Conservation (phyloP, 495 filamentous ascomycete species). For the Neurospora cerealis region DNA sequence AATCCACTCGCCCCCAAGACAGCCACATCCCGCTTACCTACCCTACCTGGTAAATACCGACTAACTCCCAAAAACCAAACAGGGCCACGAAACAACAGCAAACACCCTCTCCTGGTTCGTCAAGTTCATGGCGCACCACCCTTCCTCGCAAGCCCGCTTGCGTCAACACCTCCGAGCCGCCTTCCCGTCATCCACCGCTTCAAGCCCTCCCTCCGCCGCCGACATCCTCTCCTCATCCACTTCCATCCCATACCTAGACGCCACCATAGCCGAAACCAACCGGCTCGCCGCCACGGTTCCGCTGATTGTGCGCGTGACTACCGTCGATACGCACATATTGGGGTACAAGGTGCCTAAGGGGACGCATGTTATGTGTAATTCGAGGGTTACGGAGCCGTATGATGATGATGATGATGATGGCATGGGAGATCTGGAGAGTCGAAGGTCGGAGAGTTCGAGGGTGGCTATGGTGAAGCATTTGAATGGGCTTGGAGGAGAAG, state of each 20-base stretch:
- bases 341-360: slow-evolving; percentile 28
- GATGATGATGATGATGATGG: not conserved
- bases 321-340: slow-evolving; percentile 23
- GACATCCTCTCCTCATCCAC: slow-evolving; percentile 17
- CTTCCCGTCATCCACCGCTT: slow-evolving; percentile 4
- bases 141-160: slow-evolving; percentile 16
- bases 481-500: not conserved
- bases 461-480: slow-evolving; percentile 11
- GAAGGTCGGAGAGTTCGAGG: slow-evolving; percentile 7
- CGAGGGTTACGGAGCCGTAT: slow-evolving; percentile 9
- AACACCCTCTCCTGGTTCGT: slow-evolving; percentile 26
- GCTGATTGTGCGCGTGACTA: slow-evolving; percentile 15
- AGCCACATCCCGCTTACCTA: not conserved
- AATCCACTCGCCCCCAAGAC: too few species aligned
- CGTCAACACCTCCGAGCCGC: slow-evolving; percentile 13
- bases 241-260: slow-evolving; percentile 31
- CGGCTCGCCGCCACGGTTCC: slow-evolving; percentile 16
- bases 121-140: slow-evolving; percentile 21
- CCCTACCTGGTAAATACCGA: not conserved
- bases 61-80: not conserved
- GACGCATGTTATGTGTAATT: slow-evolving; percentile 17
- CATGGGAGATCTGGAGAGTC: slow-evolving; percentile 11
- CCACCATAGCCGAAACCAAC: slow-evolving; percentile 23
- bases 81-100: slow-evolving; percentile 21
- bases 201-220: slow-evolving; percentile 8